phyloP scores from a whole-genome alignment of 1,284 basidiomycete species.

The Ceratobasidium sp. region DNA sequence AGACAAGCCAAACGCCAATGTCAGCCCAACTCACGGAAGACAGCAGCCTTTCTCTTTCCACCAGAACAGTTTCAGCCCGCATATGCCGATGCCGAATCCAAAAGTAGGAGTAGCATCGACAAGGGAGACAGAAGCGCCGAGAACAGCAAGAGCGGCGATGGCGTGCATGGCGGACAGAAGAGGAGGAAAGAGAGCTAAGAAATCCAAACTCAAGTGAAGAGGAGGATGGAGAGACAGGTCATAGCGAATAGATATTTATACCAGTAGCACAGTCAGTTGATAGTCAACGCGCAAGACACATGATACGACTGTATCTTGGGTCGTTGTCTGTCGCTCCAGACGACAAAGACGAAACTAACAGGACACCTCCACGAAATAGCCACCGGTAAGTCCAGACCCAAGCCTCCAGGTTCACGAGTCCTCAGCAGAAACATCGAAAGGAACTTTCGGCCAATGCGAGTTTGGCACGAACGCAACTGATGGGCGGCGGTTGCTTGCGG shows the following conservation, averaged over 20 bases:
- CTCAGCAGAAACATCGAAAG: neutral
- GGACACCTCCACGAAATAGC: too few species aligned
- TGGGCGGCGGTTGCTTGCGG: constrained; percentile 3
- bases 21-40: constrained; percentile 21
- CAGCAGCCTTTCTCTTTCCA: constrained; percentile 39
- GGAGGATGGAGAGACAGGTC: constrained; percentile 17
- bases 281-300: neutral
- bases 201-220: constrained; percentile 34
- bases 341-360: neutral
- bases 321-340: neutral
- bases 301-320: neutral
- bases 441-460: neutral
- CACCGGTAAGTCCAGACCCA: too few species aligned
- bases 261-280: neutral
- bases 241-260: neutral
- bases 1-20: neutral
- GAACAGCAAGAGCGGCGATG: constrained; percentile 3
- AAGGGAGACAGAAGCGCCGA: constrained; percentile 2
- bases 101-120: constrained; percentile 21
- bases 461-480: constrained; percentile 3
- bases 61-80: constrained; percentile 19
- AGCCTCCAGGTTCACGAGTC: neutral
- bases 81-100: neutral
- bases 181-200: neutral
- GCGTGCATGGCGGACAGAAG: constrained; percentile 8